phyloP scores from a whole-genome alignment of 2,329 filamentous ascomycete species.

The Allantophomopsis cytisporea region DNA sequence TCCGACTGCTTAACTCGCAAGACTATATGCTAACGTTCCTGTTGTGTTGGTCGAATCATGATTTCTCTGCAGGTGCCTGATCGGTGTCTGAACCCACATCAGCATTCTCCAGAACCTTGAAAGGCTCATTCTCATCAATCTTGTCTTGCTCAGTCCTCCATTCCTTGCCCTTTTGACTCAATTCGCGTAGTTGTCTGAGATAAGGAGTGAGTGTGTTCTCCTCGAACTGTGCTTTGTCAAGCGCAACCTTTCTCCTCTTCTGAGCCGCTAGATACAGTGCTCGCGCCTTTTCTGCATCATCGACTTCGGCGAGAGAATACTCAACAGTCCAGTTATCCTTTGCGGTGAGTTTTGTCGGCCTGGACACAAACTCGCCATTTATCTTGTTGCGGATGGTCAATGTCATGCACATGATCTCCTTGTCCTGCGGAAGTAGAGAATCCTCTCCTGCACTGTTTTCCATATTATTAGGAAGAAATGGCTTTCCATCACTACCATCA shows the following conservation, averaged over 20 bases:
- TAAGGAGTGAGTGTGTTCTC: conserved; percentile 9
- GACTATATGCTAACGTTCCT: no score
- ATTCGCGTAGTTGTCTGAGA: conserved; percentile 21
- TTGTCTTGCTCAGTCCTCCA: conserved; percentile 42
- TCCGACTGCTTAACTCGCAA: no score
- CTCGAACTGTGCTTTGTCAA: conserved; percentile 19
- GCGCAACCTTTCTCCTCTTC: conserved; percentile 34
- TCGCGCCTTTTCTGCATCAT: conserved; percentile 22
- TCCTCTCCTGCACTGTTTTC: neutral
- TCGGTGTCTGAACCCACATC: neutral
- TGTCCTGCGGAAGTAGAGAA: conserved; percentile 1
- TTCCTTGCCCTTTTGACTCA: conserved; percentile 39
- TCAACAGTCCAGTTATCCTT: conserved; percentile 57
- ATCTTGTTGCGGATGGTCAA: conserved; percentile 62
- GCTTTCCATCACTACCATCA: neutral
- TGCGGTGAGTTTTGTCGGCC: conserved; percentile 36
- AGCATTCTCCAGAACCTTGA: conserved; percentile 30
- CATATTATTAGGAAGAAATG: neutral
- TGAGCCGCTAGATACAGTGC: conserved; percentile 42
- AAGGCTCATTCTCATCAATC: conserved; percentile 30
- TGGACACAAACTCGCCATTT: conserved; percentile 46
- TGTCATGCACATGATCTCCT: conserved; percentile 34
- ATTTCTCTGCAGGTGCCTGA: no score
- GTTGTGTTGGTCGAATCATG: no score
- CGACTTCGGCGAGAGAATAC: conserved; percentile 59